These are phyloP conservation scores for Allomyces macrogynus DNA, from an alignment of 192 early-diverging fungal species.

Conservation along the genomic window DNA sequence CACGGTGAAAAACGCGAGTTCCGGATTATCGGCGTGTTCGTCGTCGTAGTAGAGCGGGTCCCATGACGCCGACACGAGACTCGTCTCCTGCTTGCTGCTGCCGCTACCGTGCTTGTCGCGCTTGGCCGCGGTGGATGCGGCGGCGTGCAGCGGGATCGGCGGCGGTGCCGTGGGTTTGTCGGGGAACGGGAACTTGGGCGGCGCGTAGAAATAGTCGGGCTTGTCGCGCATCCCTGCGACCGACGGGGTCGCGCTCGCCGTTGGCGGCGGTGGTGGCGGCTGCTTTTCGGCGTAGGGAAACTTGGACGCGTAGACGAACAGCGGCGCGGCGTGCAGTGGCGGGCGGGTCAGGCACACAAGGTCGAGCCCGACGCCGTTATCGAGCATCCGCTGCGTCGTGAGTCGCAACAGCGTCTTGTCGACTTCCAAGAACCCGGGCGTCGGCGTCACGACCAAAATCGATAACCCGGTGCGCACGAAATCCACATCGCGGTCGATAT, in stretches of 20 bases:
- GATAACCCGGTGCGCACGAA: constrained; percentile 70
- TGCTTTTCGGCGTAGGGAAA: neutral
- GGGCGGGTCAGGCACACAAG: constrained; percentile 71
- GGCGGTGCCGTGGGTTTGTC: neutral
- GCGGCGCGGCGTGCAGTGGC: constrained; percentile 72
- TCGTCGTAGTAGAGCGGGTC: constrained; percentile 32
- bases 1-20: constrained; percentile 6
- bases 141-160: neutral
- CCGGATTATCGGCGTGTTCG: constrained; percentile 9
- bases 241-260: neutral
- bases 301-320: constrained; percentile 58
- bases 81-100: too few species aligned
- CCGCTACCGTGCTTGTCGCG: neutral
- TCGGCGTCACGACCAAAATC: constrained; percentile 74
- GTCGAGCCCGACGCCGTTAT: constrained; percentile 76
- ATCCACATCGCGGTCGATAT: constrained; percentile 65
- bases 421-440: constrained; percentile 74
- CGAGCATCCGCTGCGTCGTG: constrained; percentile 85
- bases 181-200: neutral
- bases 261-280: too few species aligned
- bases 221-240: neutral
- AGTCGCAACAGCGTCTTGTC: constrained; percentile 61
- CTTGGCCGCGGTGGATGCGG: neutral
- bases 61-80: constrained; percentile 1
- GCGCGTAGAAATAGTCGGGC: neutral